Base-by-base conservation (phyloP, 495 filamentous ascomycete genomes). In the Xylaria acuta region DNA sequence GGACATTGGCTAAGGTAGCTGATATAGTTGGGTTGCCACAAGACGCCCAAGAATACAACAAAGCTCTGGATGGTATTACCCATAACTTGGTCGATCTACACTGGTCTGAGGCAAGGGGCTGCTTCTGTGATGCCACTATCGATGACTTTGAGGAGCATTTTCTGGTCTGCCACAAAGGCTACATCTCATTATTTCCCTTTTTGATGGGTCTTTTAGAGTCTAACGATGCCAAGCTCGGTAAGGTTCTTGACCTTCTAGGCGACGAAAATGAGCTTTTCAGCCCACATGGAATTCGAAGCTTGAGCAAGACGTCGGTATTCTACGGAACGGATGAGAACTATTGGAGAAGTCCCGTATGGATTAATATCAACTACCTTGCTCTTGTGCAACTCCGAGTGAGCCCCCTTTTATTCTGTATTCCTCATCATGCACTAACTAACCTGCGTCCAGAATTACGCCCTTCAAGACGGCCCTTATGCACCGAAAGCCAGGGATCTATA, bases 251-350 rank as follows among this genome's bases (percentile, higher is more conserved):
- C 75, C 80, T 96, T 60, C 89, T 99, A 60, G 87, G 85, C 40
- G 90, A 97, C 77, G 90, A 93, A 36, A 88, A 94, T 34, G 92
- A 98, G 78, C 81, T 99, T 58, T 98, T 94, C 91, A 95, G 90
- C 75, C 88, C 91, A 3, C 90, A 91, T 74, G 96, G 96, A 34
- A 86, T 98, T 67, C 87, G 96, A 62, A 97, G 94, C 80, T 78
- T 99, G 80, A 97, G 94, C 80, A 92, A 92, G 84, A 88, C 87
- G 70, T 92, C 96, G 72, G 87, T 91, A 77, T 88, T 92, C 74
- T 98, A 97, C 76, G 93, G 90, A 22, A 97, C 93, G 0, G 93
- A 85, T 4, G 96, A 99, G 86, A 97, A 99, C 75, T 99, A 99
- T 83, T 99, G 96, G 96, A 86, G 94, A 66, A 93, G 94, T 68